Evolutionary conservation across 2,329 filamentous ascomycete genomes (phyloP).

Genomic region (Diaporthe citrichinensis): DNA sequence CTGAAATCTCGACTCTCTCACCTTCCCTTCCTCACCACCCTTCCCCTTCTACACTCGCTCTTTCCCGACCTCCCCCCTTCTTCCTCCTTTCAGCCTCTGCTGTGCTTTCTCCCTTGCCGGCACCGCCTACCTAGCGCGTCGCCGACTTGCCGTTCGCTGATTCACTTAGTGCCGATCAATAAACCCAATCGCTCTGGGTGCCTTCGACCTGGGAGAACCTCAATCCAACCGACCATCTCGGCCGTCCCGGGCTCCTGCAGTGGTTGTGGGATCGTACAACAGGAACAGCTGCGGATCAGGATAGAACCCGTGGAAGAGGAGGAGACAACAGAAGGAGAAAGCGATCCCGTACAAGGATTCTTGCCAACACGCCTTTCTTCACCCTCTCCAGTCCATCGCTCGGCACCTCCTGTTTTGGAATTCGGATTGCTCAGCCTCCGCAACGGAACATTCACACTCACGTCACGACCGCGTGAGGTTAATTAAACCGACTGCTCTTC

Average conservation of each 20-base stretch:
- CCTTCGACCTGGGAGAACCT: constrained; percentile 2
- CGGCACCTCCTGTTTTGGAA: constrained; percentile 30
- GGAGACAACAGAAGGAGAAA: not conserved
- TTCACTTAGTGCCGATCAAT: constrained; percentile 4
- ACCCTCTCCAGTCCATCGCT: not conserved
- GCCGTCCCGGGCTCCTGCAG: not conserved
- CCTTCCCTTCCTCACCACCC: constrained; percentile 33
- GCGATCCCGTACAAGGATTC: not conserved
- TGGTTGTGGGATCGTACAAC: constrained; percentile 3
- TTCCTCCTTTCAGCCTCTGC: constrained; percentile 43
- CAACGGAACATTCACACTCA: constrained; percentile 11
- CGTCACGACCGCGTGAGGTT: constrained; percentile 21
- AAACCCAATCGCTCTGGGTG: constrained; percentile 18
- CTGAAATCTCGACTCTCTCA: constrained; percentile 30
- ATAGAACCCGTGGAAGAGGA: not conserved
- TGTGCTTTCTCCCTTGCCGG: constrained; percentile 40
- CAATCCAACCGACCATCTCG: not conserved
- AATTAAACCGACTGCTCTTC: constrained; percentile 35
- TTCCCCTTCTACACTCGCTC: constrained; percentile 41
- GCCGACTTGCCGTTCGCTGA: constrained; percentile 41
- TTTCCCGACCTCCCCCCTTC: constrained; percentile 46
- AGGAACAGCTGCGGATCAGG: constrained; percentile 16
- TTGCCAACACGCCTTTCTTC: not conserved
- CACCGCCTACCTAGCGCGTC: constrained; percentile 37
- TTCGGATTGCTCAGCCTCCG: constrained; percentile 20